phyloP scores from a whole-genome alignment of 108 stramenopile species.

The Nitzschia sp. region DNA sequence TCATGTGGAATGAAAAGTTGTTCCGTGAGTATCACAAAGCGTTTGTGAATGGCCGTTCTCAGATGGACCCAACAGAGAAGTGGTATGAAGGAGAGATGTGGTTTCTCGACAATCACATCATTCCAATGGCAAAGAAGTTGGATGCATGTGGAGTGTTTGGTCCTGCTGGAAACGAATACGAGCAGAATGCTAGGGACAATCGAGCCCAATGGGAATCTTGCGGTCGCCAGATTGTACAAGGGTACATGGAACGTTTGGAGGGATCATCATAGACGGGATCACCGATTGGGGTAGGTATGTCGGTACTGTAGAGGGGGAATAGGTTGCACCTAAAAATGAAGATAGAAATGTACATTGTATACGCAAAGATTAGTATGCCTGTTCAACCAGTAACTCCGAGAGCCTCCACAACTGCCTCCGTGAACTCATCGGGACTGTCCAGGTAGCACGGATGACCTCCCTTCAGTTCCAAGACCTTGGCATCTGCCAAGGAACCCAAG shows the following conservation, averaged over 20 bases:
- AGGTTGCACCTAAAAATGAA: too few species aligned
- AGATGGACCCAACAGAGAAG: slow-evolving; percentile 8
- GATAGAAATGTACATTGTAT: too few species aligned
- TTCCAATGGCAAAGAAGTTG: slow-evolving; percentile 37
- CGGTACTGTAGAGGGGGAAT: too few species aligned
- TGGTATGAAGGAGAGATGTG: slow-evolving; percentile 33
- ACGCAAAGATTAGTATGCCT: too few species aligned
- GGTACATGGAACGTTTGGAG: background rate
- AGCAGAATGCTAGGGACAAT: slow-evolving; percentile 29
- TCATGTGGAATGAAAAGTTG: slow-evolving; percentile 46
- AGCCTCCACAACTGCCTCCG: slow-evolving; percentile 14
- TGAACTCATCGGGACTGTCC: slow-evolving; percentile 70
- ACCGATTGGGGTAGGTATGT: too few species aligned
- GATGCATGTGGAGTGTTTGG: slow-evolving; percentile 28
- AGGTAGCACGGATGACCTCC: slow-evolving; percentile 77
- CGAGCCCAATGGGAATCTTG: slow-evolving; percentile 27
- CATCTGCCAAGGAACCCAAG: slow-evolving; percentile 38
- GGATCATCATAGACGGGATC: too few species aligned
- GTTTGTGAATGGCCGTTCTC: slow-evolving; percentile 17
- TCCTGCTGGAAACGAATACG: slow-evolving; percentile 26
- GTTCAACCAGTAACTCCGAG: background rate
- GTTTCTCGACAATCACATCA: slow-evolving; percentile 38
- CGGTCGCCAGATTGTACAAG: slow-evolving; percentile 23
- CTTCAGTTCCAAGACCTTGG: slow-evolving; percentile 53
- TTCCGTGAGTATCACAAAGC: slow-evolving; percentile 37